Conservation (phyloP, 2,329 filamentous ascomycete species). For the Aspergillus sp. region DNA sequence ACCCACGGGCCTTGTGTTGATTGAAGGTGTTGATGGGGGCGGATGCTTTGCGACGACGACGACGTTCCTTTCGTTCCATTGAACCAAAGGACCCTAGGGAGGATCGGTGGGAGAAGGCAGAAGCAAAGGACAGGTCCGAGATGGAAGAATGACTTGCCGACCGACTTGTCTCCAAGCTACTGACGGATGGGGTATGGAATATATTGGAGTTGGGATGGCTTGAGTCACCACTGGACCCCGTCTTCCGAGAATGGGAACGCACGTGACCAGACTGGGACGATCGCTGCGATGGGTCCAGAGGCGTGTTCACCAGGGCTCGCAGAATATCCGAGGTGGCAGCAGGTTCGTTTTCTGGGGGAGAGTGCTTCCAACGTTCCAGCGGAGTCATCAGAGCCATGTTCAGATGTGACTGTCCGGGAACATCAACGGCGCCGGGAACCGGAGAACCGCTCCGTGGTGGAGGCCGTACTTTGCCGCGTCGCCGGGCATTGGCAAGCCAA, state of each 20-base stretch:
- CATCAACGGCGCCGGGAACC: constrained; percentile 68
- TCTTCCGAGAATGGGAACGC: constrained; percentile 35
- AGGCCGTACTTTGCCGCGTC: constrained; percentile 72
- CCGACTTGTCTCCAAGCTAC: constrained; percentile 52
- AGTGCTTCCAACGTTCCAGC: constrained; percentile 67
- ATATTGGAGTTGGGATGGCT: constrained; percentile 52
- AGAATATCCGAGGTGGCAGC: constrained; percentile 63
- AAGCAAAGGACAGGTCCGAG: constrained; percentile 54
- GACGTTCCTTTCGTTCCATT: constrained; percentile 57
- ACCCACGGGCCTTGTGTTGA: constrained; percentile 39
- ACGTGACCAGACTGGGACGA: constrained; percentile 30
- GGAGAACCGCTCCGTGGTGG: constrained; percentile 66
- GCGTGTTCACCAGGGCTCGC: constrained; percentile 53
- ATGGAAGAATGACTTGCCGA: constrained; percentile 54
- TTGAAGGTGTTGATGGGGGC: constrained; percentile 40
- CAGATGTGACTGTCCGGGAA: constrained; percentile 58
- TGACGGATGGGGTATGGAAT: constrained; percentile 51
- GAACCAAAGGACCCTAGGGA: constrained; percentile 58
- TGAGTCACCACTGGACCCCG: constrained; percentile 51
- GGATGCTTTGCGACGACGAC: constrained; percentile 52
- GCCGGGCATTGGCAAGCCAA: constrained; percentile 86
- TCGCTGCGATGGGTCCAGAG: constrained; percentile 33
- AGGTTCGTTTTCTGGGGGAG: constrained; percentile 67
- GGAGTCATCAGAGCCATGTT: constrained; percentile 57
- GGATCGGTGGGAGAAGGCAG: constrained; percentile 54